Base-by-base conservation (phyloP, 2,329 filamentous ascomycete species). In the Xylaria sp. region DNA sequence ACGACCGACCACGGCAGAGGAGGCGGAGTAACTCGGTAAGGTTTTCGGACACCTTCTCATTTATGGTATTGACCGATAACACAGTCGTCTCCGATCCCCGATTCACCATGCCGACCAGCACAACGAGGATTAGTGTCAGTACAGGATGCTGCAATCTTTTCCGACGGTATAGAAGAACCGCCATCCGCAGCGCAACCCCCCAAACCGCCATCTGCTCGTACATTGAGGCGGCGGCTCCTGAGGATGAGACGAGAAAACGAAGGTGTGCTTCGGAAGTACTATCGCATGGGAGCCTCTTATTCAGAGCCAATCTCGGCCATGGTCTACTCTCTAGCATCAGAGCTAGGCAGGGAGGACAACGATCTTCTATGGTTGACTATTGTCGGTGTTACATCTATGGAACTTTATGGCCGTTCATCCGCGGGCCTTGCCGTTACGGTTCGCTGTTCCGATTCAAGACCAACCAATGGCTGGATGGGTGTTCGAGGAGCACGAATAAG, bases 301-400 rank as follows among this genome's bases (percentile, higher is more conserved):
- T 95, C 95, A 0, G 96, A 99, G 78, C 96, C 96, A 0, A 93
- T 98, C 64, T 96, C 94, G 0, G 97, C 94, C 0, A 91, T 98
- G 82, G 88, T 97, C 77, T 99, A 98, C 80, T 97, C 94, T 0
- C 85, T 99, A 15, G 96, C 95, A 1, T 97, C 94, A 1, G 96
- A 98, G 77, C 88, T 99, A 6, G 96, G 96, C 70, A 92, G 94
- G 62, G 96, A 98, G 84, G 95, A 98, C 79, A 99, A 98, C 75
- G 94, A 99, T 75, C 85, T 98, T 26, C 85, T 99, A 15, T 99
- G 96, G 96, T 87, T 97, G 67, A 90, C 94, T 6, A 97, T 98
- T 76, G 93, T 99, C 31, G 96, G 96, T 6, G 93, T 97, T 42
- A 94, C 92, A n/a, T 97, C 94, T 17, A 90, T 97, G 81, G 94